Conservation (phyloP, 495 filamentous ascomycete species). For the Talaromyces liani region DNA sequence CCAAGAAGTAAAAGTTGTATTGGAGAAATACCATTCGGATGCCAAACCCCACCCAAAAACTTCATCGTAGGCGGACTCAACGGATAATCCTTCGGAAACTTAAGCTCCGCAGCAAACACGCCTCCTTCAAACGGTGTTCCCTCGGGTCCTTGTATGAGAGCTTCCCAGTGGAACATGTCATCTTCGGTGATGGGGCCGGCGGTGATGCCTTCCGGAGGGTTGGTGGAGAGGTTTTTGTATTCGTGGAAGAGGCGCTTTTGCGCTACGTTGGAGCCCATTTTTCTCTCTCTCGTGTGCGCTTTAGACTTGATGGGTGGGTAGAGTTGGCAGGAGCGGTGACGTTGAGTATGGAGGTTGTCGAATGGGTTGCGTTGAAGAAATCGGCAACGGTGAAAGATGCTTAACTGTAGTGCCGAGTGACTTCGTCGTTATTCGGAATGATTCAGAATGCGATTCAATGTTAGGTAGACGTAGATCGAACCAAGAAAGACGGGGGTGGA, state of each 20-base stretch:
- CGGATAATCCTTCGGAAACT: constrained; percentile 95
- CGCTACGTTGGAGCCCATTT: constrained; percentile 47
- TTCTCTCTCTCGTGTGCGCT: neutral
- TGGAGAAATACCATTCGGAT: constrained; percentile 73
- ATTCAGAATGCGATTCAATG: neutral
- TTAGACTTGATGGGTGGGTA: neutral
- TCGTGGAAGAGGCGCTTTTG: constrained; percentile 95
- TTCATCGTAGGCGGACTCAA: constrained; percentile 90
- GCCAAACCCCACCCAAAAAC: constrained; percentile 80
- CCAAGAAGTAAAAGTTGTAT: neutral
- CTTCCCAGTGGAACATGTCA: constrained; percentile 96
- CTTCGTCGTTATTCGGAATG: neutral
- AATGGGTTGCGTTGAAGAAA: neutral
- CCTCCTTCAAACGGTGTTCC: constrained; percentile 95
- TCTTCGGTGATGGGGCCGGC: constrained; percentile 91
- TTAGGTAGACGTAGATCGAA: neutral
- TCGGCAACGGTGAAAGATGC: neutral
- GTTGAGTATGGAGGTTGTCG: neutral
- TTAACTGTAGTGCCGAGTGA: neutral
- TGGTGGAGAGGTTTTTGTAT: constrained; percentile 79
- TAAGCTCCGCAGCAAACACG: constrained; percentile 86
- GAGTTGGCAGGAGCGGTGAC: neutral
- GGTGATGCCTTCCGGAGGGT: constrained; percentile 88
- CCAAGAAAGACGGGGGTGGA: neutral
- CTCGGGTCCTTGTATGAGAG: constrained; percentile 88